Evolutionary conservation across 345 rosid genomes (phyloP).

Genomic region (Punica granatum): DNA sequence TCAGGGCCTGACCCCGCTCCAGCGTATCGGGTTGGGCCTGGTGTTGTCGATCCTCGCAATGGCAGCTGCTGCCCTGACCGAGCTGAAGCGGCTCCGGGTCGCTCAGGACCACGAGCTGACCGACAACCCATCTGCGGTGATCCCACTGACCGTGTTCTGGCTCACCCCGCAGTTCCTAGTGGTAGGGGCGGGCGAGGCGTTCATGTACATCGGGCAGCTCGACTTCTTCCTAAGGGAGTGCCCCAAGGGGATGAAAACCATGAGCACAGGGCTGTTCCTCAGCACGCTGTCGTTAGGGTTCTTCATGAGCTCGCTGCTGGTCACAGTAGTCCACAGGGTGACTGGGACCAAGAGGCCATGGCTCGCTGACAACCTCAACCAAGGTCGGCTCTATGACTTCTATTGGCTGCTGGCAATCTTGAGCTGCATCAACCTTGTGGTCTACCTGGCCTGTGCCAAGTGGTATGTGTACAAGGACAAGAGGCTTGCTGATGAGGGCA

Average conservation of each 20-base stretch:
- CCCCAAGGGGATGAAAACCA: slow-evolving; percentile 99
- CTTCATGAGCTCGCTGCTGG: slow-evolving; percentile 70
- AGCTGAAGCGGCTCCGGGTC: slow-evolving; percentile 45
- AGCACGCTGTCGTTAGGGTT: slow-evolving; percentile 90
- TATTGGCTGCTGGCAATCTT: slow-evolving; percentile 76
- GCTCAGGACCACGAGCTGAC: slow-evolving; percentile 39
- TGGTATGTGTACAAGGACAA: slow-evolving; percentile 92
- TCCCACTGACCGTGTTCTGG: slow-evolving; percentile 79
- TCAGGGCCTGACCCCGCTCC: slow-evolving; percentile 75
- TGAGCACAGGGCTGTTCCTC: slow-evolving; percentile 85
- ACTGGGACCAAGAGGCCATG: slow-evolving; percentile 52
- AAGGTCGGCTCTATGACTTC: slow-evolving; percentile 70
- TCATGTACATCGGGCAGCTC: slow-evolving; percentile 77
- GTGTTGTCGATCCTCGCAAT: slow-evolving; percentile 50
- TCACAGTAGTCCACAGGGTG: slow-evolving; percentile 60
- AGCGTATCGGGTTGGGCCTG: slow-evolving; percentile 73
- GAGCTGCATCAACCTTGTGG: slow-evolving; percentile 48
- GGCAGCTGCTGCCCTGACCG: slow-evolving; percentile 66
- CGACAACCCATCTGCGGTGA: slow-evolving; percentile 27
- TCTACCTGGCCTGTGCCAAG: slow-evolving; percentile 55
- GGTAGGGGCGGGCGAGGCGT: slow-evolving; percentile 88
- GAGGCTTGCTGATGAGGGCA: slow-evolving; percentile 62
- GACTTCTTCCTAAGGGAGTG: slow-evolving; percentile 94
- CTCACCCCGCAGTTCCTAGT: slow-evolving; percentile 72
- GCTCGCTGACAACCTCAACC: slow-evolving; percentile 78